phyloP scores from a whole-genome alignment of 257 asterid genomes.

The Coffea eugenioides region DNA sequence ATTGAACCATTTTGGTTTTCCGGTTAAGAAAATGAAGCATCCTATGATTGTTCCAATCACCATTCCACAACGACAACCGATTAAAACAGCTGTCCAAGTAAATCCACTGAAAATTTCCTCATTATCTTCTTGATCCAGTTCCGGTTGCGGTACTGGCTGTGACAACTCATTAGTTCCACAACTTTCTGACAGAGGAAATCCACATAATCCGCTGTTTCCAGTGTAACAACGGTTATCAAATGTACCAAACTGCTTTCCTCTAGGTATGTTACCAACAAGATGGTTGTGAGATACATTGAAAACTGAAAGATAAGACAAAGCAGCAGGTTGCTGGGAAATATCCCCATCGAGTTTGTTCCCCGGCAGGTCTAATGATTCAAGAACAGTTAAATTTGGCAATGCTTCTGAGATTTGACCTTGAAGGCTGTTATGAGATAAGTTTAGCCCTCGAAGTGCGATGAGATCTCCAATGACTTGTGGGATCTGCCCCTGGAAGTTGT shows the following conservation, averaged over 20 bases:
- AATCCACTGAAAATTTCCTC: slow-evolving; percentile 9
- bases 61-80: slow-evolving; percentile 32
- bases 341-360: slow-evolving; percentile 23
- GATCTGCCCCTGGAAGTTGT: slow-evolving; percentile 17
- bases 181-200: slow-evolving; percentile 21
- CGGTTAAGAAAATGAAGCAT: slow-evolving; percentile 19
- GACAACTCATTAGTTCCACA: slow-evolving; percentile 2
- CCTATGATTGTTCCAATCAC: slow-evolving; percentile 18
- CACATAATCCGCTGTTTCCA: slow-evolving; percentile 24
- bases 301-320: background rate
- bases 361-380: slow-evolving; percentile 24
- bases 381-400: slow-evolving; percentile 8
- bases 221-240: slow-evolving; percentile 16
- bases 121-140: background rate
- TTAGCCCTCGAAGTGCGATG: slow-evolving; percentile 16
- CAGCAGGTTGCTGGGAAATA: background rate
- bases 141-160: background rate
- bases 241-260: slow-evolving; percentile 16
- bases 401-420: slow-evolving; percentile 17
- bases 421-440: slow-evolving; percentile 25
- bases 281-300: slow-evolving; percentile 14
- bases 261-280: slow-evolving; percentile 16
- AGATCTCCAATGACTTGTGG: slow-evolving; percentile 20
- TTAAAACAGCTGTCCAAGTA: slow-evolving; percentile 24
- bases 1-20: slow-evolving; percentile 24